These are phyloP conservation scores for Rhizopogon vinicolor DNA, from an alignment of 768 basidiomycete species.

Conservation along the genomic window DNA sequence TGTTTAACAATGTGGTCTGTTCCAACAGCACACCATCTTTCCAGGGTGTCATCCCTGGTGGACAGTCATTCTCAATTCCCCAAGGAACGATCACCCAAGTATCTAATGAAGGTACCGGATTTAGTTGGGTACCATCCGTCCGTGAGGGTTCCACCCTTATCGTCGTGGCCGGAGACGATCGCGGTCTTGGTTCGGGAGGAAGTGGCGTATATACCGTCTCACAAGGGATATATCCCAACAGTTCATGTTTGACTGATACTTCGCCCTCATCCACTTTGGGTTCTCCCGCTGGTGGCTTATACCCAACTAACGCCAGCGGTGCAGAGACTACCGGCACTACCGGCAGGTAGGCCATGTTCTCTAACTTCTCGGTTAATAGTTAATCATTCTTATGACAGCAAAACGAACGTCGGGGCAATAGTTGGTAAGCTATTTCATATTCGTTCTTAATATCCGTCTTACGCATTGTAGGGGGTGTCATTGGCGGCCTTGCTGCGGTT, in stretches of 20 bases:
- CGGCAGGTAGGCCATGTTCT: constrained; percentile 18
- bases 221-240: constrained; percentile 43
- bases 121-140: constrained; percentile 62
- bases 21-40: constrained; percentile 50
- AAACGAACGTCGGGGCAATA: constrained; percentile 44
- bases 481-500: constrained; percentile 53
- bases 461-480: constrained; percentile 38
- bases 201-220: constrained; percentile 55
- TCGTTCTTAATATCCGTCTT: constrained; percentile 5
- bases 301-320: constrained; percentile 51
- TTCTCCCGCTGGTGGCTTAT: constrained; percentile 67
- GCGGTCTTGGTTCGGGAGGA: constrained; percentile 67
- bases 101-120: constrained; percentile 51
- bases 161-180: constrained; percentile 60
- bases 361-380: background rate
- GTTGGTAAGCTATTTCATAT: constrained; percentile 32
- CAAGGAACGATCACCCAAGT: constrained; percentile 41
- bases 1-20: background rate
- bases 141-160: constrained; percentile 63
- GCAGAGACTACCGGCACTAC: constrained; percentile 23
- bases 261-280: constrained; percentile 81
- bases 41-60: constrained; percentile 75
- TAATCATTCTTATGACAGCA: constrained; percentile 8
- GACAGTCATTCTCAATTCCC: constrained; percentile 67
- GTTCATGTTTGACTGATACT: constrained; percentile 47